Percentiles rank a stretch among this genome's conserved stretches.
phyloP scores from a whole-genome alignment of 108 stramenopile species.

The Fistulifera solaris region DNA sequence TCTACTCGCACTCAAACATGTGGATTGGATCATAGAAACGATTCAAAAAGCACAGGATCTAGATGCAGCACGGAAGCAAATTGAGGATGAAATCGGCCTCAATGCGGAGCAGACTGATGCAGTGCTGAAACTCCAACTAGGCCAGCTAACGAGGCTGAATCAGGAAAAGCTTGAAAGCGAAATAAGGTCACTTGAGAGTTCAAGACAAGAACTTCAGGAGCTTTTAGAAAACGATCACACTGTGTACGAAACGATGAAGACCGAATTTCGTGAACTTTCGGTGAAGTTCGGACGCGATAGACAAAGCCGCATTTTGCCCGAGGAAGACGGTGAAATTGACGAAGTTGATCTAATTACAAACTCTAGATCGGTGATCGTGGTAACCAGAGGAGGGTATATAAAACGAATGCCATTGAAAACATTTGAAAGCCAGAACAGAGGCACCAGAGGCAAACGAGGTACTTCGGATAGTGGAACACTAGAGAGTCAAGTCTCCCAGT shows the following conservation, averaged over 20 bases:
- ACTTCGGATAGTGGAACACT: slow-evolving; percentile 40
- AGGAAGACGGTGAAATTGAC: slow-evolving; percentile 74
- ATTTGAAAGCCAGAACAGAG: slow-evolving; percentile 85
- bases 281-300: slow-evolving; percentile 76
- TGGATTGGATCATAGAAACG: slow-evolving; percentile 86
- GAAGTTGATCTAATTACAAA: slow-evolving; percentile 87
- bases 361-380: slow-evolving; percentile 83
- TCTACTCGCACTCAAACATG: slow-evolving; percentile 55
- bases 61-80: slow-evolving; percentile 40
- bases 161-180: slow-evolving; percentile 77
- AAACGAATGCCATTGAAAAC: slow-evolving; percentile 92
- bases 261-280: slow-evolving; percentile 66
- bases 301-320: slow-evolving; percentile 57
- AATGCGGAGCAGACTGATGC: slow-evolving; percentile 85
- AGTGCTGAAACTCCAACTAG: slow-evolving; percentile 80
- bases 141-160: slow-evolving; percentile 87
- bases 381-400: slow-evolving; percentile 90
- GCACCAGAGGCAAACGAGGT: slow-evolving; percentile 76
- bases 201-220: slow-evolving; percentile 31
- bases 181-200: slow-evolving; percentile 39
- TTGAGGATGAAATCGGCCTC: slow-evolving; percentile 53
- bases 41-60: slow-evolving; percentile 67
- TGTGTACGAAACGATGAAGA: slow-evolving; percentile 73
- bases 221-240: slow-evolving; percentile 60
- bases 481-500: slow-evolving; percentile 81